A percentile compares a stretch with the other conserved stretches of the same genome.
These are phyloP conservation scores for Eustoma russellianum DNA, from an alignment of 257 asterid species.

Conservation along the genomic window DNA sequence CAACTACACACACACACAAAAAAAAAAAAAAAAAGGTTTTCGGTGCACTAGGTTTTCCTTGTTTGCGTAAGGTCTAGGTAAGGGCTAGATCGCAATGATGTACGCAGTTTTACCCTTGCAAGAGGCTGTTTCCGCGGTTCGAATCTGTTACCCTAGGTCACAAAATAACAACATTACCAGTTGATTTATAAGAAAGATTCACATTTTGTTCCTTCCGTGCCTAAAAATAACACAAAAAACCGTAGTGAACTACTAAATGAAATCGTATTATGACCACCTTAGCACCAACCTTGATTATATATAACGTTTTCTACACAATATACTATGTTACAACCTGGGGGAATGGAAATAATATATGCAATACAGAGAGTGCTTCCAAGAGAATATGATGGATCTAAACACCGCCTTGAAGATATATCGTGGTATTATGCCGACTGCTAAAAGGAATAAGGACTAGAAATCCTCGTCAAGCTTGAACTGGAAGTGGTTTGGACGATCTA, in stretches of 20 bases:
- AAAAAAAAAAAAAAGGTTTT: too few species aligned
- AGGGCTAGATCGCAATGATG: too few species aligned
- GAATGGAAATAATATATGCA: conserved; percentile 6
- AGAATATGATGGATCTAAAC: conserved; percentile 10
- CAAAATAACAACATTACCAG: too few species aligned
- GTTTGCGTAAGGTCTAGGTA: too few species aligned
- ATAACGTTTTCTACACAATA: neutral
- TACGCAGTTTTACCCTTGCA: too few species aligned
- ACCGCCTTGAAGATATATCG: conserved; percentile 14
- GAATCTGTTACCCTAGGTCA: too few species aligned
- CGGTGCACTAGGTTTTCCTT: too few species aligned
- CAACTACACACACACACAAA: too few species aligned
- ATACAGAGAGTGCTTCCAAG: conserved; percentile 4
- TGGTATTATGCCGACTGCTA: neutral
- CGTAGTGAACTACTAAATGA: neutral
- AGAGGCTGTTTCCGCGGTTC: too few species aligned
- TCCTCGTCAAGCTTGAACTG: conserved; percentile 65
- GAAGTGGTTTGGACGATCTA: conserved; percentile 34
- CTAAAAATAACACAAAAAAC: neutral
- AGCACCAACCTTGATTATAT: neutral
- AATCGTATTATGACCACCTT: neutral
- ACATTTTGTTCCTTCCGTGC: neutral
- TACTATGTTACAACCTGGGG: neutral
- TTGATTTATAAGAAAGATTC: conserved; percentile 5
- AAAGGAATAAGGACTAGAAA: conserved; percentile 28